A percentile compares a stretch with the other conserved stretches of the same genome.
Conservation (phyloP, 345 rosid species). For the Lepidium sativum region DNA sequence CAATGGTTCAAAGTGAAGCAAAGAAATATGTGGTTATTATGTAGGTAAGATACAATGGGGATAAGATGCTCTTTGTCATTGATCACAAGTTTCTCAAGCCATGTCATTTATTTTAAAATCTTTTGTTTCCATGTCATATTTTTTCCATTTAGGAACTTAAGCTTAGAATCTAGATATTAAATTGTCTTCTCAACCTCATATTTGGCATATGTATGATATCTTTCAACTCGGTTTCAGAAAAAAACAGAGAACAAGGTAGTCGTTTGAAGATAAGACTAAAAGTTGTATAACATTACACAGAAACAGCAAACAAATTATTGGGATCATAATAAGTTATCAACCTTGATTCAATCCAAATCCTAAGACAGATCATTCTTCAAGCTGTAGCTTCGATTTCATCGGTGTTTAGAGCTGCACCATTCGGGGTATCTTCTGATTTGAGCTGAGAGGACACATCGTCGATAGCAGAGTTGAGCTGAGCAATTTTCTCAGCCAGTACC, state of each 20-base stretch:
- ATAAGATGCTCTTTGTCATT: constrained; percentile 38
- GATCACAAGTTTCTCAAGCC: not conserved
- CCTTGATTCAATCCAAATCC: not conserved
- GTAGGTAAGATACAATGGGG: constrained; percentile 26
- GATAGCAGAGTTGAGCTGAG: constrained; percentile 77
- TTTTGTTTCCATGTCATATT: not conserved
- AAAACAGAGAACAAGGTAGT: not conserved
- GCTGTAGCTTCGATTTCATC: constrained; percentile 59
- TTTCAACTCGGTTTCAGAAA: not conserved
- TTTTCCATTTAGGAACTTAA: not conserved
- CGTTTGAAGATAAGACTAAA: not conserved
- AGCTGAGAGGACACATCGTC: constrained; percentile 80
- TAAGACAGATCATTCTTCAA: constrained; percentile 23
- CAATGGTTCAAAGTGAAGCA: constrained; percentile 36
- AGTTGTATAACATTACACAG: constrained; percentile 19
- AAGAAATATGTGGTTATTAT: constrained; percentile 51
- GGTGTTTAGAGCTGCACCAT: constrained; percentile 43
- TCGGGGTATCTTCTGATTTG: constrained; percentile 50
- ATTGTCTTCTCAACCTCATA: not conserved
- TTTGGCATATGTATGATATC: not conserved
- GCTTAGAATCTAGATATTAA: not conserved
- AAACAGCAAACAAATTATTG: constrained; percentile 15
- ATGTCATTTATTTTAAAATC: not conserved
- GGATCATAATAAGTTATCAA: constrained; percentile 2
- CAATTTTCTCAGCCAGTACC: constrained; percentile 70